Percentiles rank a stretch among this genome's conserved stretches.
Evolutionary conservation across 2,329 filamentous ascomycete genomes (phyloP).

Genomic region (Mycogone perniciosa): DNA sequence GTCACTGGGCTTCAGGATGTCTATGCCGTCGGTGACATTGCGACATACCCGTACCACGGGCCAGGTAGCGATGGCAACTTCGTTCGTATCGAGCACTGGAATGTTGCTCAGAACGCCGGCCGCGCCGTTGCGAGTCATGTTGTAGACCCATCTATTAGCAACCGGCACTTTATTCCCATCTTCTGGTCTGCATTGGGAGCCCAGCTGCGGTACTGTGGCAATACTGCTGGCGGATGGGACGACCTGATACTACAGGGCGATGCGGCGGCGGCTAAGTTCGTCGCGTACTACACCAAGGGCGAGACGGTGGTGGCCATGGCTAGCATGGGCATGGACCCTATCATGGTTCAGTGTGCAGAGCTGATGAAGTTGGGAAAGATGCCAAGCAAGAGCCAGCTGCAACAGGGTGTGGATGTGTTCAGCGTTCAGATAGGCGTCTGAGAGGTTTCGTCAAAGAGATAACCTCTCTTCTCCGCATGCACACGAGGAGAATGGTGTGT

Average conservation of each 20-base stretch:
- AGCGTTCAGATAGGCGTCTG: not conserved
- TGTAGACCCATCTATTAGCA: slow-evolving; percentile 49
- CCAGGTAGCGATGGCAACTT: slow-evolving; percentile 70
- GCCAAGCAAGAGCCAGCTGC: slow-evolving; percentile 71
- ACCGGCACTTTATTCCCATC: slow-evolving; percentile 77
- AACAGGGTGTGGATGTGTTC: slow-evolving; percentile 48
- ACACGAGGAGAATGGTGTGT: too few species aligned
- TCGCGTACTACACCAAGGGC: slow-evolving; percentile 81
- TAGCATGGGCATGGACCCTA: slow-evolving; percentile 83
- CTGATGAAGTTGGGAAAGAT: slow-evolving; percentile 79
- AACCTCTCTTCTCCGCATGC: too few species aligned
- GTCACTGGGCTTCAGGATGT: slow-evolving; percentile 74
- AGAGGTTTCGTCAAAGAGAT: too few species aligned
- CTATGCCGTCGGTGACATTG: slow-evolving; percentile 92
- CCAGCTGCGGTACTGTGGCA: slow-evolving; percentile 90
- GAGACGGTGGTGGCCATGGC: slow-evolving; percentile 86
- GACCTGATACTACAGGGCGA: slow-evolving; percentile 76
- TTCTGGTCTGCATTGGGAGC: slow-evolving; percentile 94
- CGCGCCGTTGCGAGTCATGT: slow-evolving; percentile 75
- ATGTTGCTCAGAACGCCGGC: slow-evolving; percentile 91
- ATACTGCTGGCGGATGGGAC: slow-evolving; percentile 73
- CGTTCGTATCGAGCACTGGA: slow-evolving; percentile 94
- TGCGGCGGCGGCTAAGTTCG: slow-evolving; percentile 72
- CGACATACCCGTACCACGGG: slow-evolving; percentile 88
- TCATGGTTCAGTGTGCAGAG: slow-evolving; percentile 75